Evolutionary conservation across 1,139 yeast species (phyloP), one percentile per base, ranked within the genome.

Genomic region (Kazachstania sp.): DNA sequence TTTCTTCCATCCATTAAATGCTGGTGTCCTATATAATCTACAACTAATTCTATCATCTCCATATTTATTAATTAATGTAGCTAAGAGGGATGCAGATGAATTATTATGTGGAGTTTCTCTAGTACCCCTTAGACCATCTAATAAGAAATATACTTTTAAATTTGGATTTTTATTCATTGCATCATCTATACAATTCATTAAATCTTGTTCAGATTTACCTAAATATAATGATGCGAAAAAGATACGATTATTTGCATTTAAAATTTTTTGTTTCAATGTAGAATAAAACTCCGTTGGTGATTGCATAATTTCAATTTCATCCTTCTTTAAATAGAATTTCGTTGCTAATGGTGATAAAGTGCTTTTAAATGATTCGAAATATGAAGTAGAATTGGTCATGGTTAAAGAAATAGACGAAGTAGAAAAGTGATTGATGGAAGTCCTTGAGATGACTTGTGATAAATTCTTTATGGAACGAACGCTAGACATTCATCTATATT

Each of bases 91-190:
- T 0, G 97, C 97, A 13, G 95, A 79, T 47, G 92, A 84, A n/a
- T 38, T 39, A 41, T 72, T 69, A 12, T 74, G 67, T 0, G 98
- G 98, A 0, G 92, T 81, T 60, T 92, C 98, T 54, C 99, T 73
- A 0, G 98, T 92, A 0, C 97, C 97, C 55, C 99, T 69, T 46
- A 92, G 73, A 8, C 92, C 95, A 67, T 92, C 99, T 4, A 92
- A 75, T 46, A 92, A 71, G 31, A 94, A 80, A 51, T 77, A 78
- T 1, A 94, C 85, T 53, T 77, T 74, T 49, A 92, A 71, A 28
- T 78, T 68, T 1, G 79, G 76, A 54, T 85, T 86, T 2, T 64
- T 61, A 3, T 64, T 58, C 55, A 92, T 67, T 0, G 96, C 92
- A 4, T 67, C 63, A 15, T 74, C 72, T 3, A 86, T 53, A 52